Conservation (phyloP, 2,329 filamentous ascomycete species). For the Aspergillus arachidicola region DNA sequence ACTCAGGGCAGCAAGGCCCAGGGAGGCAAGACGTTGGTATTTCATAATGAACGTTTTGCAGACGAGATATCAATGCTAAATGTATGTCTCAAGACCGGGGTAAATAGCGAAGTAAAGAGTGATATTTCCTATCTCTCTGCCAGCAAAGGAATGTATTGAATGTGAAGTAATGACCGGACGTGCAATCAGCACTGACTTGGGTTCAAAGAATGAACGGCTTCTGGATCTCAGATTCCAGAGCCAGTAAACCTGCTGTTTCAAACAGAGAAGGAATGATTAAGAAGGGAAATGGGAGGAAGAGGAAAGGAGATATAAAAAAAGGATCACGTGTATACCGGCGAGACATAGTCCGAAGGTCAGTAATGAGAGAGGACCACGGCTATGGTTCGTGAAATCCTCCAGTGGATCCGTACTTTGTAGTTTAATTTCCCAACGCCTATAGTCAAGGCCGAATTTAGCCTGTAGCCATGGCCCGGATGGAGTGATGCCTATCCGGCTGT, state of each 20-base stretch:
- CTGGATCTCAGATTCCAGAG: conserved; percentile 30
- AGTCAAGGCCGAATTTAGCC: background rate
- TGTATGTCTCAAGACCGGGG: background rate
- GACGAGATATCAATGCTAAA: background rate
- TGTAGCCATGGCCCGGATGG: background rate
- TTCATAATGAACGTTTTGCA: conserved; percentile 25
- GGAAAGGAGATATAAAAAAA: background rate
- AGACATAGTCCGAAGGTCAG: background rate
- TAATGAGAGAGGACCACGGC: background rate
- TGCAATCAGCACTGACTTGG: conserved; percentile 21
- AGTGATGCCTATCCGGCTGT: background rate
- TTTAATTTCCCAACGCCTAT: conserved; percentile 6
- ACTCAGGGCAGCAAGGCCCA: conserved; percentile 28
- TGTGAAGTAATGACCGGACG: conserved; percentile 20
- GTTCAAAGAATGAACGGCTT: conserved; percentile 30
- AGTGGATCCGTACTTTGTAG: conserved; percentile 1
- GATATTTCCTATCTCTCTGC: background rate
- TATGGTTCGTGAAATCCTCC: background rate
- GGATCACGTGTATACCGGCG: background rate
- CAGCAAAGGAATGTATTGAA: background rate
- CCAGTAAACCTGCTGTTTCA: conserved; percentile 25
- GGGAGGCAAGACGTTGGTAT: conserved; percentile 26
- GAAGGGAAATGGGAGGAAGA: conserved; percentile 8
- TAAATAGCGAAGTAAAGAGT: background rate
- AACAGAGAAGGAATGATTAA: conserved; percentile 20